Conservation (phyloP, 345 rosid species). For the Heritiera littoralis region DNA sequence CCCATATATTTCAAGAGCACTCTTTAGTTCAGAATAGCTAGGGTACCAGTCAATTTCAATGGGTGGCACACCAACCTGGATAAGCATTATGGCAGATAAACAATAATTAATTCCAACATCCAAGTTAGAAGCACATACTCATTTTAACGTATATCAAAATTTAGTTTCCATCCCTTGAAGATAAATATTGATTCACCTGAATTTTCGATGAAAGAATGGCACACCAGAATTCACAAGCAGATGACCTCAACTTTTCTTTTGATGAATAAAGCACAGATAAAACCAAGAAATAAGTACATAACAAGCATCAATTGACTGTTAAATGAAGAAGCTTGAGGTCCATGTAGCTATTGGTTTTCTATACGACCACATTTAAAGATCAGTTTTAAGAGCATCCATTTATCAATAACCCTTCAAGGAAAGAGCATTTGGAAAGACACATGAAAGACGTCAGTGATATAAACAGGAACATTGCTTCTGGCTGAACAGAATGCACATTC, state of each 20-base stretch:
- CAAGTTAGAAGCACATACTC: background rate
- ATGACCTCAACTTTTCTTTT: constrained; percentile 60
- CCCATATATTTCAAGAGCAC: constrained; percentile 75
- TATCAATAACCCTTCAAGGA: constrained; percentile 66
- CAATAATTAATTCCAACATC: background rate
- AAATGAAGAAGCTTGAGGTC: constrained; percentile 37
- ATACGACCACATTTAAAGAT: constrained; percentile 40
- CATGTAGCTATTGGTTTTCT: constrained; percentile 68
- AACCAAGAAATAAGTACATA: constrained; percentile 24
- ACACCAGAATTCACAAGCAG: constrained; percentile 85
- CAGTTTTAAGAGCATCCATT: constrained; percentile 71
- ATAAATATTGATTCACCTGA: constrained; percentile 44
- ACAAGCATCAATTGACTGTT: constrained; percentile 14
- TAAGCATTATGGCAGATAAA: background rate
- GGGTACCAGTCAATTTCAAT: constrained; percentile 68
- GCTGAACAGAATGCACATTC: background rate
- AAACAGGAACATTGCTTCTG: background rate
- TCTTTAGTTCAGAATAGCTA: constrained; percentile 50
- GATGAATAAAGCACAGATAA: constrained; percentile 74
- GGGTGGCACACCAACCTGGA: constrained; percentile 45
- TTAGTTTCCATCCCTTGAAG: constrained; percentile 2
- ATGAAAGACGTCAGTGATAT: constrained; percentile 11
- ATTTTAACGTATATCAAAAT: background rate
- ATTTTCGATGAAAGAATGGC: constrained; percentile 43
- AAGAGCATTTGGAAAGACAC: constrained; percentile 46